Percentiles rank a stretch among this genome's conserved stretches.
Evolutionary conservation across 441 rosid species (phyloP).

Genomic region (Populus hybrid): DNA sequence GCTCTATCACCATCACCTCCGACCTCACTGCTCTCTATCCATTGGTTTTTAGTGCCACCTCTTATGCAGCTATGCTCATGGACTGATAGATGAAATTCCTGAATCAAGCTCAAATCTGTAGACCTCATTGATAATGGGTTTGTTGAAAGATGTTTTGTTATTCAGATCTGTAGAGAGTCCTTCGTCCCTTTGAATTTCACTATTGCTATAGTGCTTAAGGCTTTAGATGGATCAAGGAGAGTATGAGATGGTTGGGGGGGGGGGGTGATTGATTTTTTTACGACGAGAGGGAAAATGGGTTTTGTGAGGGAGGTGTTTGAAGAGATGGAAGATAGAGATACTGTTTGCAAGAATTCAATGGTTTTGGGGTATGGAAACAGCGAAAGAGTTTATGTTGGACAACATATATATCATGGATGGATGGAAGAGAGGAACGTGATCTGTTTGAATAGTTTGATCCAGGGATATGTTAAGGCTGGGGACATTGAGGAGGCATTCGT

Average conservation of each 20-base stretch:
- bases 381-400: conserved; percentile 36
- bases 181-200: conserved; percentile 33
- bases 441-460: conserved; percentile 48
- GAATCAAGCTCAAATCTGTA: conserved; percentile 29
- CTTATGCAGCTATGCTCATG: conserved; percentile 12
- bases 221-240: conserved; percentile 25
- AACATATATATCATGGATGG: conserved; percentile 31
- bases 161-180: not conserved
- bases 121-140: conserved; percentile 35
- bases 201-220: not conserved
- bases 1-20: conserved; percentile 20
- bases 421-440: conserved; percentile 39
- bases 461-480: conserved; percentile 26
- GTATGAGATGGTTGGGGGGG: conserved; percentile 25
- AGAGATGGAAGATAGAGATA: too few species aligned
- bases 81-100: conserved; percentile 30
- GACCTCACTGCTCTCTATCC: conserved; percentile 24
- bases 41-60: conserved; percentile 16
- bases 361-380: conserved; percentile 14
- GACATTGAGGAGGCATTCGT: conserved; percentile 33
- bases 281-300: conserved; percentile 39
- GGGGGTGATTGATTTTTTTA: conserved; percentile 24
- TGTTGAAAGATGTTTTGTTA: conserved; percentile 15
- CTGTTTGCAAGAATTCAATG: too few species aligned
- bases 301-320: conserved; percentile 21